Base-by-base conservation (phyloP, 495 filamentous ascomycete species). In the Stereocaulon alpinum region DNA sequence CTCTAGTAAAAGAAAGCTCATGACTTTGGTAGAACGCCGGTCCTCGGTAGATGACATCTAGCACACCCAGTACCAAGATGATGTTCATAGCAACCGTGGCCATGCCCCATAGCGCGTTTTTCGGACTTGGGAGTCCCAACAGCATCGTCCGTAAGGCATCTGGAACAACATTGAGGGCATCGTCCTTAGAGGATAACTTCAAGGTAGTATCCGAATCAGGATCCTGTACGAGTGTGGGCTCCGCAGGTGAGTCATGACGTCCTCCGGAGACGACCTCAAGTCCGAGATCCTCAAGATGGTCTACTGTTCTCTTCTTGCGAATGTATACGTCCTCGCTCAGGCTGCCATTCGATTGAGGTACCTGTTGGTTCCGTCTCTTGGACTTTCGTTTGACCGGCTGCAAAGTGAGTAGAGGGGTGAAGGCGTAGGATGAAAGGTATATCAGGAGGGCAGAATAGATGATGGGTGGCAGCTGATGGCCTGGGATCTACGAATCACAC, bases 1-100 rank as follows among this genome's bases (percentile, higher is more conserved):
- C 74, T 15, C 92, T 78, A 18, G 84, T 85, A 66, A 98, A 94
- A 0, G 89, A 83, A 12, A 93, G 77, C 62, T 94, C 85, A n/a
- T 86, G 68, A 24, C 72, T 83, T 0, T 83, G 81, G 68, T 95
- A 76, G 42, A 85, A 75, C 43, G 84, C 70, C 11, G 78, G 75
- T 6, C 84, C 87, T 15, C 85, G 79, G 63, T 86, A 86, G 11
- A 91, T 76, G 43, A 90, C 76, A 68, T 98, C 93, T 37, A 83
- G 75, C 0, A 84, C 77, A 63, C 89, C 77, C 11, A 81, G 69
- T 15, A 88, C 75, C 20, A 89, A 75, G 1, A 78, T 68, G 30
- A 80, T 60, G 68, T 96, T 97, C 66, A 93, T 79, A 24, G 80
- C 65, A 10, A 88, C 78, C 0, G 88, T 90, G 10, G 80, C 59